Percentiles rank a stretch among this genome's conserved stretches.
Conservation (phyloP, 768 basidiomycete species). For the Leucocoprinus leucothites region DNA sequence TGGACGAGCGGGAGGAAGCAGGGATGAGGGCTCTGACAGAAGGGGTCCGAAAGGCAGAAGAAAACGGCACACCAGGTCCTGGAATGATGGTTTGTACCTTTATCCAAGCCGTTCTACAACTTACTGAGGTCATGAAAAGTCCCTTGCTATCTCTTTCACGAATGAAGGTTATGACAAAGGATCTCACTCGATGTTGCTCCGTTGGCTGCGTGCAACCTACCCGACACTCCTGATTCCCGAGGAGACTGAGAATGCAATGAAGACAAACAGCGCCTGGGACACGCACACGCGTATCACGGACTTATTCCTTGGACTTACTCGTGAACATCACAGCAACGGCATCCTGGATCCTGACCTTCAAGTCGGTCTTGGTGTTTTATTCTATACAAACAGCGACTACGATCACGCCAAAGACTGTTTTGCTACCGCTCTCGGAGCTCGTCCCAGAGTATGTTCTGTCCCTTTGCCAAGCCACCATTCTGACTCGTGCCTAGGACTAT, state of each 20-base stretch:
- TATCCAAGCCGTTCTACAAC: neutral
- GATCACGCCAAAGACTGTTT: slow-evolving; percentile 94
- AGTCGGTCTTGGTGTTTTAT: slow-evolving; percentile 88
- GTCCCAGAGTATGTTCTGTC: slow-evolving; percentile 52
- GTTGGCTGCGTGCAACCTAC: slow-evolving; percentile 74
- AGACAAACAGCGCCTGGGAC: slow-evolving; percentile 71
- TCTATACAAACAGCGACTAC: slow-evolving; percentile 86
- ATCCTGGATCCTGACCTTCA: slow-evolving; percentile 87
- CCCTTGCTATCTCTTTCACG: slow-evolving; percentile 92
- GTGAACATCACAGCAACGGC: slow-evolving; percentile 73
- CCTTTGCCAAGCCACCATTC: neutral
- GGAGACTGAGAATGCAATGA: slow-evolving; percentile 51
- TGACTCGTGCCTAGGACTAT: slow-evolving; percentile 59
- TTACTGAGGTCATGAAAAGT: slow-evolving; percentile 43
- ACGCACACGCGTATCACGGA: slow-evolving; percentile 79
- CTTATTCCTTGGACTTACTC: slow-evolving; percentile 77
- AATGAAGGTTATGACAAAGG: slow-evolving; percentile 91
- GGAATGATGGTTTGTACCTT: slow-evolving; percentile 67
- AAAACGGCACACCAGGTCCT: slow-evolving; percentile 55
- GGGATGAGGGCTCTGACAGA: slow-evolving; percentile 78
- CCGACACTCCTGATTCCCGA: slow-evolving; percentile 53
- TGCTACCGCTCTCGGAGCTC: slow-evolving; percentile 74
- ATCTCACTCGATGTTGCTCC: slow-evolving; percentile 80
- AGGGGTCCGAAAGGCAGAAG: slow-evolving; percentile 66
- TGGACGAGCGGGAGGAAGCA: slow-evolving; percentile 85